Percentiles rank a stretch among this genome's conserved stretches.
Conservation (phyloP, 176 grass and related monocot species). For the Calamus simplicifolius region DNA sequence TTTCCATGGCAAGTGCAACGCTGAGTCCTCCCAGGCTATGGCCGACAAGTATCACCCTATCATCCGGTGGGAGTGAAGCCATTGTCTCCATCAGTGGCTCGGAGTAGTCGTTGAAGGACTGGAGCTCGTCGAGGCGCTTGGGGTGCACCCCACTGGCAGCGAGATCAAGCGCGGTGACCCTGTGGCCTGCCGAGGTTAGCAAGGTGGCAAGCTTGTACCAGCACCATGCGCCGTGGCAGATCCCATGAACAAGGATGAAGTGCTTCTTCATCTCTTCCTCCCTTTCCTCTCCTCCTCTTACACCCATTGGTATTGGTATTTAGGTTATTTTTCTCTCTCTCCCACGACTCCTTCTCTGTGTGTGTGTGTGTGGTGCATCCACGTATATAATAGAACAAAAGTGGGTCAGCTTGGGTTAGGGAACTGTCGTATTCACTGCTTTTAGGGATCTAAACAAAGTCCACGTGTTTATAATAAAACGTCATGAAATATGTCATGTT, state of each 20-base stretch:
- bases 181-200: constrained; percentile 19
- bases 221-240: constrained; percentile 24
- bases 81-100: constrained; percentile 25
- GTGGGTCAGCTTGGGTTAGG: too few relatives aligned
- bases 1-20: constrained; percentile 26
- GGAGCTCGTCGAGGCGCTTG: constrained; percentile 18
- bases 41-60: constrained; percentile 26
- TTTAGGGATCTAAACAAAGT: too few relatives aligned
- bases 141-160: constrained; percentile 16
- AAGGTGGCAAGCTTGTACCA: constrained; percentile 29
- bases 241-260: constrained; percentile 29
- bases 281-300: neutral
- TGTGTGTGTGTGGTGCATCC: too few relatives aligned
- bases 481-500: too few relatives aligned
- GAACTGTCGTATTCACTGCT: too few relatives aligned
- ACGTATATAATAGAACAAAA: too few relatives aligned
- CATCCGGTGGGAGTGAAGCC: constrained; percentile 1
- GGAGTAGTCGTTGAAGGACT: constrained; percentile 17
- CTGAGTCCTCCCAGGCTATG: constrained; percentile 19
- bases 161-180: constrained; percentile 19
- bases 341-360: too few relatives aligned
- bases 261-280: neutral
- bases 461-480: too few relatives aligned
- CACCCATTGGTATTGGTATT: too few relatives aligned
- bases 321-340: too few relatives aligned